A percentile compares a stretch with the other conserved stretches of the same genome.
phyloP scores from a whole-genome alignment of 2,329 filamentous ascomycete species.

The Fusarium nelsonii region DNA sequence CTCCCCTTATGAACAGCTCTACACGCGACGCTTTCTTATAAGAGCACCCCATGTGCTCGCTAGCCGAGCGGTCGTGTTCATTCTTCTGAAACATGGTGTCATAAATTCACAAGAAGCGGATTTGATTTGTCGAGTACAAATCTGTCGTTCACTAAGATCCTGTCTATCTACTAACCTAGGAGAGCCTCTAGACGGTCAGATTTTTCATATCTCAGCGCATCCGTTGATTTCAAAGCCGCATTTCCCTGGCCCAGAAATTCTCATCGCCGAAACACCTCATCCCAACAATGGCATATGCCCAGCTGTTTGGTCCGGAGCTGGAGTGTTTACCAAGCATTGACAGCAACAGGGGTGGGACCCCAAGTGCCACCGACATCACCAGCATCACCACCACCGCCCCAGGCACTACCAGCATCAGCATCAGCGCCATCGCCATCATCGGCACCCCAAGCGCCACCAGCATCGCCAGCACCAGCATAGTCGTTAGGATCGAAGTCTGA shows the following conservation, averaged over 20 bases:
- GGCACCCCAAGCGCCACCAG: constrained; percentile 29
- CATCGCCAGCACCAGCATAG: constrained; percentile 46
- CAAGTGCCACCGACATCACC: background rate
- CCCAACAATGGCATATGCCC: background rate
- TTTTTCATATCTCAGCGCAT: background rate
- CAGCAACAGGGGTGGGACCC: background rate
- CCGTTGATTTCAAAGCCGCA: background rate
- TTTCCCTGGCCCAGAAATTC: background rate
- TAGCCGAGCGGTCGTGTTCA: background rate
- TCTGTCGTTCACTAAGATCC: constrained; percentile 6
- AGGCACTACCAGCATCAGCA: background rate
- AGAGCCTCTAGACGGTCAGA: constrained; percentile 9
- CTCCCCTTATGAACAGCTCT: background rate
- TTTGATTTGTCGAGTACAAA: background rate
- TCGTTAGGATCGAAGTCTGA: constrained; percentile 63
- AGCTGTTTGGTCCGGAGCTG: background rate
- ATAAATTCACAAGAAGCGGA: background rate
- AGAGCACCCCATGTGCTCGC: background rate
- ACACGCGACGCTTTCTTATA: background rate
- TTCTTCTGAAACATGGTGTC: background rate
- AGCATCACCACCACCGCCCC: background rate
- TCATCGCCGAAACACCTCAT: background rate
- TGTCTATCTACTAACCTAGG: constrained; percentile 23
- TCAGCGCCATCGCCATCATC: background rate
- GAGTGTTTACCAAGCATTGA: constrained; percentile 22